Base-by-base conservation (phyloP, 495 filamentous ascomycete species). In the Trichoderma virens region DNA sequence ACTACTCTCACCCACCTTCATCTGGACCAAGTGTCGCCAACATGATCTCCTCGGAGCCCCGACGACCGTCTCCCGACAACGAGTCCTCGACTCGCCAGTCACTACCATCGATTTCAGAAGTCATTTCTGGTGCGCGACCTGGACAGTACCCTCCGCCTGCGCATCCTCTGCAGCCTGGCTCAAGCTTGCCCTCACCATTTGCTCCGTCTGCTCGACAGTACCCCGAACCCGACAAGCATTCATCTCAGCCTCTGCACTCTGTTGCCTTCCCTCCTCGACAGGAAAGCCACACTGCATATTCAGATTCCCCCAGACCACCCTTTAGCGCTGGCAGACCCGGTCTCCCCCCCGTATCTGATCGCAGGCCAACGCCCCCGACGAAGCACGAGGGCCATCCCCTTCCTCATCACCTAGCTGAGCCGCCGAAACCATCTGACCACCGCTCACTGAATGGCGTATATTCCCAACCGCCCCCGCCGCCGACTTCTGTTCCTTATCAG, bases 101-200 rank as follows among this genome's bases (percentile, higher is more conserved):
- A 8, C 69, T 82, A 56, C 79, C 79, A 2, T 80, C 79, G 30
- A 73, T 82, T 62, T 76, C 74, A n/a, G 79, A 82, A 60, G 78
- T 80, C 6, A 76, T 82, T 41, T 73, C 75, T 1, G 72, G 70
- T 34, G 68, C 72, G 3, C 79, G 79, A 60, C 69, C 72, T 5
- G 68, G 63, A 41, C 67, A 71, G 18, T 78, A 74, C 51, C 69
- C 76, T 14, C 73, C 74, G 28, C 71, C 71, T 13, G 69, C 73
- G 30, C 74, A 72, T 20, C 63, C 69, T 16, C 60, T 70, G 16
- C 66, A 70, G 13, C 65, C 67, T 3, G 34, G 65, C 2, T 68
- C 67, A 31, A 66, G 71, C 25, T 69, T 75, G 0, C 72, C 75
- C 2, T 75, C 74, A 8, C 75, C 75, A 8, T 77, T 73, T 60